Conservation (phyloP, 2,329 filamentous ascomycete species). For the Trichoderma gracile region DNA sequence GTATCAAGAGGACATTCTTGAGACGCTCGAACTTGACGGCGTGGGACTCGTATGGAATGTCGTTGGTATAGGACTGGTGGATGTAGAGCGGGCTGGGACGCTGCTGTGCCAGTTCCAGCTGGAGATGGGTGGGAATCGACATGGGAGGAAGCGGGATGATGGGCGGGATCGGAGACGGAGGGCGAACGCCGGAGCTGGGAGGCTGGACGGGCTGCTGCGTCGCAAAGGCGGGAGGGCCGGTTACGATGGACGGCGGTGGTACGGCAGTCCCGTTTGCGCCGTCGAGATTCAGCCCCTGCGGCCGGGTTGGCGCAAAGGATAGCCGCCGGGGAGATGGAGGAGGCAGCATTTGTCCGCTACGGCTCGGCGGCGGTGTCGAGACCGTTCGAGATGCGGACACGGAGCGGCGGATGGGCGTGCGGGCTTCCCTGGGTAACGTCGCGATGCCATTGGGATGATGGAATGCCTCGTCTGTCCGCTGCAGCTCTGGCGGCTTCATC, state of each 20-base stretch:
- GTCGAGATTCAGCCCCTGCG: constrained; percentile 45
- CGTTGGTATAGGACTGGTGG: constrained; percentile 56
- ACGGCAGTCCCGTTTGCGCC: constrained; percentile 25
- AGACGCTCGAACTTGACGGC: constrained; percentile 89
- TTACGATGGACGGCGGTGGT: constrained; percentile 31
- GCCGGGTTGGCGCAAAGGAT: constrained; percentile 51
- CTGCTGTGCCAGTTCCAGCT: constrained; percentile 63
- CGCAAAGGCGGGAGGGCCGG: constrained; percentile 32
- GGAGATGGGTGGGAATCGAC: constrained; percentile 65
- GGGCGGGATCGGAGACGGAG: constrained; percentile 53
- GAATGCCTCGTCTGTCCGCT: constrained; percentile 25
- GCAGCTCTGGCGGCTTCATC: constrained; percentile 34
- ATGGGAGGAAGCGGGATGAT: constrained; percentile 64
- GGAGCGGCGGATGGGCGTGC: constrained; percentile 37
- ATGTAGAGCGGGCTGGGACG: constrained; percentile 67
- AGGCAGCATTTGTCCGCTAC: constrained; percentile 38
- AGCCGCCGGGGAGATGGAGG: constrained; percentile 47
- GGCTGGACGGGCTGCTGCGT: constrained; percentile 23
- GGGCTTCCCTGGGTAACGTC: constrained; percentile 24
- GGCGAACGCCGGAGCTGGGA: constrained; percentile 34
- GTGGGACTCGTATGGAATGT: constrained; percentile 84
- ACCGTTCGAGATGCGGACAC: constrained; percentile 45
- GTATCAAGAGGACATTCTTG: constrained; percentile 82
- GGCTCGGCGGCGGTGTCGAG: constrained; percentile 54
- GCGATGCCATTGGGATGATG: constrained; percentile 33